Conservation (phyloP, 805 yeast species). For the Ogataea neopini region DNA sequence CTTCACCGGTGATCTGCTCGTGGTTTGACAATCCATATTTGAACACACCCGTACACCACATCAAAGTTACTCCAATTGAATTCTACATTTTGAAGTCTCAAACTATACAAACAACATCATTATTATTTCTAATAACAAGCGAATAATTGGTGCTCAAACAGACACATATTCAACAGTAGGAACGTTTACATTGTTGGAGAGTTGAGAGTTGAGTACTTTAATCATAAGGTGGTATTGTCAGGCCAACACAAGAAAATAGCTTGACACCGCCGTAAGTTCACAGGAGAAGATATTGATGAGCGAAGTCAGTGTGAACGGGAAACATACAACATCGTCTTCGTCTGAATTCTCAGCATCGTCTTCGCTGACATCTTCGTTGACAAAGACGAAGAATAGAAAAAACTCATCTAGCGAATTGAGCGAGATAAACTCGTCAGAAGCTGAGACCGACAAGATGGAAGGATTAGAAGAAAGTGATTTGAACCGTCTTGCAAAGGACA, state of each 20-base stretch:
- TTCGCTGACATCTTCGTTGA: conserved; percentile 23
- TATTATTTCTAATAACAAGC: neutral
- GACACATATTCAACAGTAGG: neutral
- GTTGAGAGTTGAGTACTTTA: neutral
- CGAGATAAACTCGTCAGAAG: conserved; percentile 62
- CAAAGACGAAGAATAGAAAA: conserved; percentile 14
- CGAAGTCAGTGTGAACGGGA: conserved; percentile 3
- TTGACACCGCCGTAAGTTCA: conserved; percentile 4
- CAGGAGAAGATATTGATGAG: conserved; percentile 1
- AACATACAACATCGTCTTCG: conserved; percentile 4
- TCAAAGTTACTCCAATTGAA: neutral
- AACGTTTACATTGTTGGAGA: neutral
- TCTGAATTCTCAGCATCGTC: conserved; percentile 24
- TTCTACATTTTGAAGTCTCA: neutral
- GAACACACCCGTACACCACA: neutral
- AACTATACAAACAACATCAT: neutral
- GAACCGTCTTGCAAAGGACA: conserved; percentile 39
- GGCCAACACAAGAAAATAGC: neutral
- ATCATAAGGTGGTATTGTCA: neutral
- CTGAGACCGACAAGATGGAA: conserved; percentile 88
- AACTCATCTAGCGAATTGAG: conserved; percentile 22
- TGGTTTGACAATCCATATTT: no score
- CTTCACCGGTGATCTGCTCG: neutral
- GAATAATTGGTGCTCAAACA: neutral
- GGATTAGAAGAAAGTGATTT: conserved; percentile 54